Evolutionary conservation across 2,329 filamentous ascomycete species (phyloP).

Genomic region (Fonsecaea monophora): DNA sequence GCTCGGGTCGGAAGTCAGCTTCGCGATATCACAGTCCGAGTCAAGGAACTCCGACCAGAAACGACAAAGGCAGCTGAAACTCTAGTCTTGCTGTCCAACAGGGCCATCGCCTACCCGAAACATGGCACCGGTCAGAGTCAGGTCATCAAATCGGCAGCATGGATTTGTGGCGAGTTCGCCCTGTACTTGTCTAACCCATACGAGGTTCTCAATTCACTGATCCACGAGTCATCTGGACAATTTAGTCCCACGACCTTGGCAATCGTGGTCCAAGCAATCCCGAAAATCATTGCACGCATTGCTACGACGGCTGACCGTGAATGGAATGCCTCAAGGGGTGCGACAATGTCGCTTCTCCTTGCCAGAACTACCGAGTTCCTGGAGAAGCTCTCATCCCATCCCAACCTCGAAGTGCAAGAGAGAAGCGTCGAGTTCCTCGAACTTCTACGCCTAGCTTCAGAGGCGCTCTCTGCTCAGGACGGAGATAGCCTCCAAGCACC

Average conservation of each 20-base stretch:
- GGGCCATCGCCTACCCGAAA: conserved; percentile 63
- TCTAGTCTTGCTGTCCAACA: conserved; percentile 67
- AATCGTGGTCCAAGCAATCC: conserved; percentile 79
- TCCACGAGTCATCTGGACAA: conserved; percentile 69
- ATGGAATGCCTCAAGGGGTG: conserved; percentile 78
- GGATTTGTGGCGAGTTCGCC: conserved; percentile 89
- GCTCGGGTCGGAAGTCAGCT: conserved; percentile 78
- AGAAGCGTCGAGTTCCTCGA: conserved; percentile 91
- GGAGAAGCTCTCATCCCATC: conserved; percentile 79
- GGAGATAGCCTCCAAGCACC: conserved; percentile 66
- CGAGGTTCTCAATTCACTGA: conserved; percentile 73
- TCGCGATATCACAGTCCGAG: conserved; percentile 88
- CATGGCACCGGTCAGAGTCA: conserved; percentile 61
- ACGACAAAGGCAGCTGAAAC: conserved; percentile 83
- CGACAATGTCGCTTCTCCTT: conserved; percentile 76
- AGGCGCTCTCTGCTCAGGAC: conserved; percentile 62
- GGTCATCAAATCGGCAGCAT: conserved; percentile 77
- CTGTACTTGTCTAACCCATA: conserved; percentile 73
- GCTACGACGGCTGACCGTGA: conserved; percentile 67
- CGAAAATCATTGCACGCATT: conserved; percentile 81
- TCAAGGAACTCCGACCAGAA: conserved; percentile 78
- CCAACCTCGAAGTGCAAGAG: conserved; percentile 92
- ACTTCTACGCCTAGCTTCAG: conserved; percentile 81
- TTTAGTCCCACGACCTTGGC: conserved; percentile 72
- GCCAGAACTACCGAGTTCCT: conserved; percentile 81